These are phyloP conservation scores for Xanthoconium stramineum DNA, from an alignment of 768 basidiomycete genomes.

Conservation along the genomic window DNA sequence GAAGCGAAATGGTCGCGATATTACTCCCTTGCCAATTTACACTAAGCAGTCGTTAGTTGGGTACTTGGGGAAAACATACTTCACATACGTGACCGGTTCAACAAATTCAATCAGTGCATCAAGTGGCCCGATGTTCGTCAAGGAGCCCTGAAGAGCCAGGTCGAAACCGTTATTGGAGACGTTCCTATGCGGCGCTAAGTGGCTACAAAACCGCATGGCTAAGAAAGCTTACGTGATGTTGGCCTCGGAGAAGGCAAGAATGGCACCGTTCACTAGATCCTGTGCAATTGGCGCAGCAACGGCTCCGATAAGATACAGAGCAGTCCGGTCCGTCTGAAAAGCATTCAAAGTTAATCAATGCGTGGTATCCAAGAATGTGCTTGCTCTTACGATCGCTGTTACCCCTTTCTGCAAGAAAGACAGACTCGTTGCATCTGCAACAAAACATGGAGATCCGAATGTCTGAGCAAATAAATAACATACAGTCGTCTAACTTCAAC, in stretches of 20 bases:
- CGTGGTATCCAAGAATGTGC: not conserved
- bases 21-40: slow-evolving; percentile 61
- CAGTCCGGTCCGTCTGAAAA: slow-evolving; percentile 55
- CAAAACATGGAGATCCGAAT: slow-evolving; percentile 1
- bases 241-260: slow-evolving; percentile 52
- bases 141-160: slow-evolving; percentile 53
- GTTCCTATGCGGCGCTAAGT: slow-evolving; percentile 50
- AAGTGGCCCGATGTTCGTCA: slow-evolving; percentile 63
- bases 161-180: slow-evolving; percentile 62
- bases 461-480: slow-evolving; percentile 14
- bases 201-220: slow-evolving; percentile 36
- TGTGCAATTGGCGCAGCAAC: slow-evolving; percentile 67
- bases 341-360: not conserved
- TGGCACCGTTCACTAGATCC: slow-evolving; percentile 55
- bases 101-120: slow-evolving; percentile 67
- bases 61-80: not conserved
- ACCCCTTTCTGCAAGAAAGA: slow-evolving; percentile 57
- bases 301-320: slow-evolving; percentile 66
- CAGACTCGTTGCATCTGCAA: slow-evolving; percentile 50
- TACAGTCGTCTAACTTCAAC: slow-evolving; percentile 67
- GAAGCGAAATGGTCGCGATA: slow-evolving; percentile 64
- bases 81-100: slow-evolving; percentile 54
- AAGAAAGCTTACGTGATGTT: slow-evolving; percentile 48
- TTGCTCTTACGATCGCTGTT: slow-evolving; percentile 45
- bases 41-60: slow-evolving; percentile 28